Conservation (phyloP, 1,284 basidiomycete species). For the Tylopilus orsonianus region DNA sequence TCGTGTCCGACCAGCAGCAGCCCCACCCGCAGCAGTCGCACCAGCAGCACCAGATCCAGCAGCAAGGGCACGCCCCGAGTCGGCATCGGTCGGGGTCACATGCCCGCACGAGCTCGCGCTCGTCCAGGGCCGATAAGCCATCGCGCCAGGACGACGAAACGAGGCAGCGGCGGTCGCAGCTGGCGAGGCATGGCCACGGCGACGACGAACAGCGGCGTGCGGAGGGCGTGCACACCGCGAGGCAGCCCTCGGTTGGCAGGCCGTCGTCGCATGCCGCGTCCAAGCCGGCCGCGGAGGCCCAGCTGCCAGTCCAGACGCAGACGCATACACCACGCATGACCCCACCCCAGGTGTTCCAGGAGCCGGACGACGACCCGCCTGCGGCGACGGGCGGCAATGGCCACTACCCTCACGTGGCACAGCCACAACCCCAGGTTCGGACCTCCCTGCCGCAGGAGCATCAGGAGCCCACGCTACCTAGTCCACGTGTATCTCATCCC, state of each 20-base stretch:
- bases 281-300: conserved; percentile 17
- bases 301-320: background rate
- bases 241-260: conserved; percentile 16
- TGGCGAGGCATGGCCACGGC: conserved; percentile 35
- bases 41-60: background rate
- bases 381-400: background rate
- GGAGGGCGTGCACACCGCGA: conserved; percentile 19
- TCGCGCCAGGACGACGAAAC: conserved; percentile 41
- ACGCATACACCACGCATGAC: conserved; percentile 14
- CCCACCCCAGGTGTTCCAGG: conserved; percentile 32
- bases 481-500: conserved; percentile 17
- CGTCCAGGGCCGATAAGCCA: conserved; percentile 41
- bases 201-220: conserved; percentile 23
- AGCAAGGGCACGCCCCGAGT: too few species aligned
- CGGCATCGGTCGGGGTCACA: conserved; percentile 30
- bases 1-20: conserved; percentile 57
- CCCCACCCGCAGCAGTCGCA: too few species aligned
- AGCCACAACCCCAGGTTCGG: conserved; percentile 18
- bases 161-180: conserved; percentile 44
- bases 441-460: conserved; percentile 19
- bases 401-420: background rate
- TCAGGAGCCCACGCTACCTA: conserved; percentile 11
- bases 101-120: conserved; percentile 52
- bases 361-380: conserved; percentile 33
- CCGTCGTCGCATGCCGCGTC: conserved; percentile 21